Percentiles rank a stretch among this genome's conserved stretches.
phyloP scores from a whole-genome alignment of 805 yeast species.

The Cyberlindnera mycetangii region DNA sequence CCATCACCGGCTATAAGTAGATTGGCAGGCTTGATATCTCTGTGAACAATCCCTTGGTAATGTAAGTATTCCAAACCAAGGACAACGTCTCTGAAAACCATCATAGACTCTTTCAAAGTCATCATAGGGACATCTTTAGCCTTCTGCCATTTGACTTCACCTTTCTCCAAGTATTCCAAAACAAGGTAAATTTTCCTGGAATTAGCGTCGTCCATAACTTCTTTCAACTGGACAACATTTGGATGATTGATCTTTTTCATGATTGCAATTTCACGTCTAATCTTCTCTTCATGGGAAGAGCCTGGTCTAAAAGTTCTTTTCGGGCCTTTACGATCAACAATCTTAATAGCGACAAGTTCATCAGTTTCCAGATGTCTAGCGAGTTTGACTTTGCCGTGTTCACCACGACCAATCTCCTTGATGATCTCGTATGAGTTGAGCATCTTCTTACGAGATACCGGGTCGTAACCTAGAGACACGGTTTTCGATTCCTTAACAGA shows the following conservation, averaged over 20 bases:
- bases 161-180: conserved; percentile 83
- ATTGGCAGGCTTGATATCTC: conserved; percentile 96
- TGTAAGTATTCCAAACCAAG: conserved; percentile 89
- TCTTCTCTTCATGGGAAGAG: conserved; percentile 61
- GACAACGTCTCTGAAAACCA: conserved; percentile 77
- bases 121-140: conserved; percentile 62
- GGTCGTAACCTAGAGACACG: conserved; percentile 84
- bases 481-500: conserved; percentile 79
- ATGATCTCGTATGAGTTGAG: conserved; percentile 88
- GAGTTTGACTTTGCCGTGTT: conserved; percentile 95
- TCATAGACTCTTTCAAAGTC: conserved; percentile 62
- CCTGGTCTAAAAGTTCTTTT: conserved; percentile 40
- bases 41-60: conserved; percentile 84
- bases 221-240: conserved; percentile 82
- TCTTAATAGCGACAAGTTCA: conserved; percentile 86
- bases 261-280: conserved; percentile 86
- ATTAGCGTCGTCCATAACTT: conserved; percentile 82
- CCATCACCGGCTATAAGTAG: conserved; percentile 66
- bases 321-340: conserved; percentile 69
- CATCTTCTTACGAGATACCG: conserved; percentile 73
- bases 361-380: conserved; percentile 68
- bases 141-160: conserved; percentile 84
- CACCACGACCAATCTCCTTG: conserved; percentile 90
- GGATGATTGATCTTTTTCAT: conserved; percentile 92
- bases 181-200: conserved; percentile 87